phyloP scores from a whole-genome alignment of 164 flowering plant species.

The Aristolochia californica region DNA sequence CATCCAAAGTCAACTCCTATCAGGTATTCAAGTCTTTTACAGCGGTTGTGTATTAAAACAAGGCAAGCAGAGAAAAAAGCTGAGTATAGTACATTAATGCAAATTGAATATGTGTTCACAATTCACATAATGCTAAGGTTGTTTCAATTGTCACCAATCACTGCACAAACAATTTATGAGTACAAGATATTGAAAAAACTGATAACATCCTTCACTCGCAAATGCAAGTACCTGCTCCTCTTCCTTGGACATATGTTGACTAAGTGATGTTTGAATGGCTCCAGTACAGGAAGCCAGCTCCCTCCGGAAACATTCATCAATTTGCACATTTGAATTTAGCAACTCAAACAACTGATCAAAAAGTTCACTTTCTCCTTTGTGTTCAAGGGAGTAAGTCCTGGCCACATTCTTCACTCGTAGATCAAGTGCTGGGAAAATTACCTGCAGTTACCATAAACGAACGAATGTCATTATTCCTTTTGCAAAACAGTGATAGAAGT shows the following conservation, averaged over 20 bases:
- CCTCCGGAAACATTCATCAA: conserved; percentile 56
- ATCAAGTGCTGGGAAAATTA: conserved; percentile 94
- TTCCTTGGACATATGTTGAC: conserved; percentile 94
- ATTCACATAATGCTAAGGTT: too few species aligned
- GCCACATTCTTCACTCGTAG: conserved; percentile 92
- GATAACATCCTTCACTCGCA: too few species aligned
- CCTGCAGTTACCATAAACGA: conserved; percentile 33
- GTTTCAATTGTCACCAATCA: too few species aligned
- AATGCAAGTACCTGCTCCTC: conserved; percentile 69
- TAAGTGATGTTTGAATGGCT: conserved; percentile 76
- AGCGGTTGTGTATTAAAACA: too few species aligned
- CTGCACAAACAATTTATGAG: too few species aligned
- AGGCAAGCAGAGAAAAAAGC: too few species aligned
- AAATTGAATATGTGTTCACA: too few species aligned
- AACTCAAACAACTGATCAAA: conserved; percentile 73
- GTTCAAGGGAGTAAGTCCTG: conserved; percentile 81
- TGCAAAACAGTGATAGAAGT: neutral
- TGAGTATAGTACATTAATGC: too few species aligned
- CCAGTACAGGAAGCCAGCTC: conserved; percentile 81
- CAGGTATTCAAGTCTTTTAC: too few species aligned
- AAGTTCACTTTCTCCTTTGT: conserved; percentile 74
- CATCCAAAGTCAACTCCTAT: too few species aligned
- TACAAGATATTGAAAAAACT: too few species aligned
- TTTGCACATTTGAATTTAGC: conserved; percentile 37
- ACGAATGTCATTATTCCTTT: too few species aligned